Conservation (phyloP, 2,329 filamentous ascomycete genomes). For the Aspergillus spinulosporus region DNA sequence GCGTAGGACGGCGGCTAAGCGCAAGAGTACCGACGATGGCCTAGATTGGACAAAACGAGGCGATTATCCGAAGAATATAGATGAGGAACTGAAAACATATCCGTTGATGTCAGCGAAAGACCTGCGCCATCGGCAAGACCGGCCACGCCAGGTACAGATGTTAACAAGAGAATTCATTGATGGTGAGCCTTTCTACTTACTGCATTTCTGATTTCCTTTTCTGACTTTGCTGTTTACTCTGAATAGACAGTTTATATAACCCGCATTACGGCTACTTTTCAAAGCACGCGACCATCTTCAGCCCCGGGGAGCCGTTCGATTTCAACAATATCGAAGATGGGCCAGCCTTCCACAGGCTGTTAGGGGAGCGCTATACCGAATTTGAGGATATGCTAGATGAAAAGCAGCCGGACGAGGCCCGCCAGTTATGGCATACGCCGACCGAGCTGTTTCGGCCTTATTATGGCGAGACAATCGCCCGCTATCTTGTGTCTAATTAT, state of each 20-base stretch:
- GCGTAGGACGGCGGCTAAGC: constrained; percentile 37
- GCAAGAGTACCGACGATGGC: constrained; percentile 53
- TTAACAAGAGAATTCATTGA: constrained; percentile 96
- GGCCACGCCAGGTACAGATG: constrained; percentile 92
- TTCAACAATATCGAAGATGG: constrained; percentile 82
- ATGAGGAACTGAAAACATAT: constrained; percentile 76
- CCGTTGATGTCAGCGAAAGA: constrained; percentile 83
- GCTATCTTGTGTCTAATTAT: constrained; percentile 94
- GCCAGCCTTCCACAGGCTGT: constrained; percentile 73
- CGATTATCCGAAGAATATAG: constrained; percentile 72
- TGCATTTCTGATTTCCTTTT: neutral
- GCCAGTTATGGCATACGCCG: constrained; percentile 97
- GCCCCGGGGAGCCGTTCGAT: constrained; percentile 84
- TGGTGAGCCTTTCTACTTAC: constrained; percentile 52
- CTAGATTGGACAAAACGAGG: constrained; percentile 85
- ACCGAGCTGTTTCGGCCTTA: constrained; percentile 96
- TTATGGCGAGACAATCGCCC: constrained; percentile 96
- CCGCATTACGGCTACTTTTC: constrained; percentile 94
- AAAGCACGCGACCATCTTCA: constrained; percentile 95
- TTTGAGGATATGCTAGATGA: constrained; percentile 88
- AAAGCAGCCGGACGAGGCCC: constrained; percentile 67
- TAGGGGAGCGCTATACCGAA: constrained; percentile 78
- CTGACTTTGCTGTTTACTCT: constrained; percentile 4
- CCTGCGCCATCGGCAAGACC: constrained; percentile 68
- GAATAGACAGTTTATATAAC: constrained; percentile 85